Percentiles rank a stretch among this genome's conserved stretches.
Conservation (phyloP, 768 basidiomycete species). For the Pleurotus citrinopileatus region DNA sequence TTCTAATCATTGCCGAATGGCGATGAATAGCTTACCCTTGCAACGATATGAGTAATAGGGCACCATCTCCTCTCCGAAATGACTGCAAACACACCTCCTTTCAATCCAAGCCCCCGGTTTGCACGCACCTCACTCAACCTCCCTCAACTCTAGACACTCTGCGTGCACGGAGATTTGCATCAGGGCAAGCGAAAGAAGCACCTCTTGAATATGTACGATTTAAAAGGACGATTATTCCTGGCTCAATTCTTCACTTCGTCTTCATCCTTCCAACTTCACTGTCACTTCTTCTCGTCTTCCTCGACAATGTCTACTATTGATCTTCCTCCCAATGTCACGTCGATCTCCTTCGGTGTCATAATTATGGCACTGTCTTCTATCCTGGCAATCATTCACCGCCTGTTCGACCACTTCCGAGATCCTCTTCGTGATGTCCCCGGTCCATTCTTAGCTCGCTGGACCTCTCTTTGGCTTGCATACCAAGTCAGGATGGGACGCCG, state of each 20-base stretch:
- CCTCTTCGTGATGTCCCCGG: constrained; percentile 23
- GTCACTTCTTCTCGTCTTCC: not conserved
- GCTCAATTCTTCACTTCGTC: constrained; percentile 8
- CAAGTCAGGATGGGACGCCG: constrained; percentile 25
- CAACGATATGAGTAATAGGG: not conserved
- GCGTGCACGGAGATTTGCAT: not conserved
- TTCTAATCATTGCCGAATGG: not conserved
- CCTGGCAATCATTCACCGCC: constrained; percentile 1
- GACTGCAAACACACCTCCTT: not conserved
- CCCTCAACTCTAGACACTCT: not conserved
- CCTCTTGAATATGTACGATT: not conserved
- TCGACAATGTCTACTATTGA: constrained; percentile 7
- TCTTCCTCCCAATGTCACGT: constrained; percentile 4
- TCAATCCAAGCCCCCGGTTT: not conserved
- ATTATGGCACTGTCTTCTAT: constrained; percentile 7
- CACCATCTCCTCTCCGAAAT: not conserved
- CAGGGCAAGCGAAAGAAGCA: not conserved
- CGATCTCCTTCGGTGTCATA: constrained; percentile 5
- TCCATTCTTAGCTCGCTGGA: constrained; percentile 26
- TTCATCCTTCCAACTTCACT: constrained; percentile 6
- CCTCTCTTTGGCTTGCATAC: constrained; percentile 29
- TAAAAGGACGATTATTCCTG: constrained; percentile 10
- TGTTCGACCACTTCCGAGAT: constrained; percentile 8
- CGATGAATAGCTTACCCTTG: not conserved
- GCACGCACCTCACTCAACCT: not conserved